Evolutionary conservation across 2,329 filamentous ascomycete species (phyloP).

Genomic region (Colletotrichum tropicicola): DNA sequence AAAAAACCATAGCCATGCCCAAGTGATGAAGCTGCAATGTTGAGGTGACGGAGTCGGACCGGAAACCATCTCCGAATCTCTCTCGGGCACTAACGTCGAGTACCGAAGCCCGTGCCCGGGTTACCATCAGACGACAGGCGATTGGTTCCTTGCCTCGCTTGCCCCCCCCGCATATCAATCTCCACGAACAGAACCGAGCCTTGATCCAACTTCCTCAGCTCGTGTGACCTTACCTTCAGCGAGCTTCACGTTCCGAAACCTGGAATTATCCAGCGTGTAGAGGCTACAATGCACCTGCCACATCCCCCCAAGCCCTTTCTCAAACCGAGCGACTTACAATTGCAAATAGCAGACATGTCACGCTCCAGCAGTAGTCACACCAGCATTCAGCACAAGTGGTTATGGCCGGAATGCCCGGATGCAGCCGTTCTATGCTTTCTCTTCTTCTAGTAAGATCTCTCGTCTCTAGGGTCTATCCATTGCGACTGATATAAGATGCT

Average conservation of each 20-base stretch:
- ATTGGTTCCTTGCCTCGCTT: conserved; percentile 17
- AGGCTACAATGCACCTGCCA: too few relatives aligned
- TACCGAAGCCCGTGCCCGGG: neutral
- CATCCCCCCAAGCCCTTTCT: too few relatives aligned
- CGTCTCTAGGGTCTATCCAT: conserved; percentile 18
- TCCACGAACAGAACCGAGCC: neutral
- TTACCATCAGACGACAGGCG: neutral
- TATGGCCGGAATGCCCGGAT: conserved; percentile 18
- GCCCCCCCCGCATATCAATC: conserved; percentile 16
- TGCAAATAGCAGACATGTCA: neutral
- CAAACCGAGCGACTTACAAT: too few relatives aligned
- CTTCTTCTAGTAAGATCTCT: conserved; percentile 1
- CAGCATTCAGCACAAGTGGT: neutral
- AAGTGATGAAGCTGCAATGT: neutral
- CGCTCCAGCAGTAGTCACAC: neutral
- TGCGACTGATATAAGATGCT: conserved; percentile 16
- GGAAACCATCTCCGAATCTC: neutral
- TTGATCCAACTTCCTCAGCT: neutral
- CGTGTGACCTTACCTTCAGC: neutral
- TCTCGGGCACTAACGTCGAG: conserved; percentile 17
- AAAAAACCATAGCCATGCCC: too few relatives aligned
- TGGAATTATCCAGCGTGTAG: too few relatives aligned
- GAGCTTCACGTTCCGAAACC: too few relatives aligned
- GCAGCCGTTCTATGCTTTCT: conserved; percentile 10
- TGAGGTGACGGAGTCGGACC: neutral